A percentile compares a stretch with the other conserved stretches of the same genome.
These are phyloP conservation scores for Ceratocystis colombiana DNA, from an alignment of 2,329 filamentous ascomycete species.

Conservation along the genomic window DNA sequence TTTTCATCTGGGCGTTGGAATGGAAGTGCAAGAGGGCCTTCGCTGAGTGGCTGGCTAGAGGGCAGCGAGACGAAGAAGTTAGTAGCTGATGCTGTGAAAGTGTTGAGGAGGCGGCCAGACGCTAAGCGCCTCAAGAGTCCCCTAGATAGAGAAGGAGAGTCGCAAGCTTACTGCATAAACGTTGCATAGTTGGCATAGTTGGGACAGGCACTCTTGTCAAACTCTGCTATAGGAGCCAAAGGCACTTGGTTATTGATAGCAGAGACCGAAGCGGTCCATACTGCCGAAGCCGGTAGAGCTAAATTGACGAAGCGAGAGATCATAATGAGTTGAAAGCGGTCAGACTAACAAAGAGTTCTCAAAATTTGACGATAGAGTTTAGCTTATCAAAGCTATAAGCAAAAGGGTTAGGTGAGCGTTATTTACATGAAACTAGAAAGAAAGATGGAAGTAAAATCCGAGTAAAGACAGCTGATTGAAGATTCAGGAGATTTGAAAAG, in stretches of 20 bases:
- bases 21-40: slow-evolving; percentile 67
- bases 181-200: slow-evolving; percentile 36
- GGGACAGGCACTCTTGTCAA: slow-evolving; percentile 33
- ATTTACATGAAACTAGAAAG: slow-evolving; percentile 8
- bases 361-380: too few relatives aligned
- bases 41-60: slow-evolving; percentile 62
- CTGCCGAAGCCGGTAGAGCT: slow-evolving; percentile 8
- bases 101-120: too few relatives aligned
- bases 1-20: slow-evolving; percentile 71
- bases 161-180: slow-evolving; percentile 34
- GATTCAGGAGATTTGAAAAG: neutral
- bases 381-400: too few relatives aligned
- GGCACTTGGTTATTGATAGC: neutral
- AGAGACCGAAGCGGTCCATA: slow-evolving; percentile 12
- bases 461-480: neutral
- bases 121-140: neutral
- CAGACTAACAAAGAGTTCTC: neutral
- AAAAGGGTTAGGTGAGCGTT: neutral
- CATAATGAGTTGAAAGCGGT: neutral
- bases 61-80: slow-evolving; percentile 18
- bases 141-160: neutral
- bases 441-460: neutral
- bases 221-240: slow-evolving; percentile 16
- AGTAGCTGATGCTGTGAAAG: neutral
- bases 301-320: slow-evolving; percentile 20